Evolutionary conservation across 2,329 filamentous ascomycete species (phyloP).

Genomic region (Hypoxylon rubiginosum): DNA sequence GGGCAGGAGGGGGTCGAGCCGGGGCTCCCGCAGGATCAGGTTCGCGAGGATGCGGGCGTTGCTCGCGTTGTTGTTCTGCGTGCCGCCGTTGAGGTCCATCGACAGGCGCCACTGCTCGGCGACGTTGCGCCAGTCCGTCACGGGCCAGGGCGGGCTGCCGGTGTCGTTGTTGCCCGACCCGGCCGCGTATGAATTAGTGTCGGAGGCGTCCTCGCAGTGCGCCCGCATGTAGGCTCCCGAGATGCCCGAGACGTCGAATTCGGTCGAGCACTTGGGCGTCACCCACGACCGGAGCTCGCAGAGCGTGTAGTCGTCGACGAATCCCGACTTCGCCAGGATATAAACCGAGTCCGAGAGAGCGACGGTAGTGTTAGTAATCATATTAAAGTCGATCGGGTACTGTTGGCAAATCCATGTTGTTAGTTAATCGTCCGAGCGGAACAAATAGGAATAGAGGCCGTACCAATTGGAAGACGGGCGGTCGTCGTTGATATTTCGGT

Average conservation of each 20-base stretch:
- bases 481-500: conserved; percentile 61
- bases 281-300: conserved; percentile 76
- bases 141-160: conserved; percentile 51
- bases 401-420: conserved; percentile 39
- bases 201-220: conserved; percentile 69
- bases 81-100: conserved; percentile 69
- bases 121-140: conserved; percentile 68
- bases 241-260: conserved; percentile 67
- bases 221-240: conserved; percentile 71
- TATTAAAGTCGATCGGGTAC: conserved; percentile 75
- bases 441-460: background rate
- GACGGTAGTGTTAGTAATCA: conserved; percentile 69
- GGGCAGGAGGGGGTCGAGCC: conserved; percentile 67
- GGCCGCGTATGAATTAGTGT: conserved; percentile 68
- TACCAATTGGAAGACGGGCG: conserved; percentile 66
- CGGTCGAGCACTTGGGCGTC: conserved; percentile 76
- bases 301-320: conserved; percentile 69
- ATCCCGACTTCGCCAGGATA: conserved; percentile 67
- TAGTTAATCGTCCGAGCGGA: background rate
- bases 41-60: conserved; percentile 71
- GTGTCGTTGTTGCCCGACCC: conserved; percentile 51
- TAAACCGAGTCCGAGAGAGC: conserved; percentile 70
- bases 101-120: conserved; percentile 67
- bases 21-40: conserved; percentile 58
- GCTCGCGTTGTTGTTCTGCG: conserved; percentile 67